Percentiles rank a stretch among this genome's conserved stretches.
These are phyloP conservation scores for Epichloe baconii DNA, from an alignment of 2,329 filamentous ascomycete species.

Conservation along the genomic window DNA sequence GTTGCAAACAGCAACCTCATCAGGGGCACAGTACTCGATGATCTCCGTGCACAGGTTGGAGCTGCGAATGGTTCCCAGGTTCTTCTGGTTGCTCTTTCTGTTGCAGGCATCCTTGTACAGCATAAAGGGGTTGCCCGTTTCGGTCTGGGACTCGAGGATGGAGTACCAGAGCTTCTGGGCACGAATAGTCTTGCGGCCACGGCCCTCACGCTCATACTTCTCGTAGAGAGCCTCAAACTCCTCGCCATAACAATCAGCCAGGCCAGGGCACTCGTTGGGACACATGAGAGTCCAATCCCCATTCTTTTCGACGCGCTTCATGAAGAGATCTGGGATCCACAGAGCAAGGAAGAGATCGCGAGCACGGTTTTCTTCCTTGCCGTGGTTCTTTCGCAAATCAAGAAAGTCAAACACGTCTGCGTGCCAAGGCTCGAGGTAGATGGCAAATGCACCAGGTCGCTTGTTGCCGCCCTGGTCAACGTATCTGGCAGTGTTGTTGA, in stretches of 20 bases:
- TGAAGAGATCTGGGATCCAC: constrained; percentile 98
- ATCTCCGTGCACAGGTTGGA: constrained; percentile 99
- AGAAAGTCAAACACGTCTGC: constrained; percentile 95
- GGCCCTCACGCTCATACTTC: constrained; percentile 77
- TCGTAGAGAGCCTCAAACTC: constrained; percentile 94
- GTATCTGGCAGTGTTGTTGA: constrained; percentile 98
- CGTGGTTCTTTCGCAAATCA: constrained; percentile 97
- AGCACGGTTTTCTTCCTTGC: constrained; percentile 94
- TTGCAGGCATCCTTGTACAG: constrained; percentile 98
- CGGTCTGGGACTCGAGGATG: constrained; percentile 93
- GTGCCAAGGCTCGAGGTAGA: constrained; percentile 99
- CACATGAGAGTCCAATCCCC: constrained; percentile 97
- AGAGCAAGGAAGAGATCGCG: constrained; percentile 95
- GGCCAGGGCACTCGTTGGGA: constrained; percentile 86
- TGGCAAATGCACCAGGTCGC: constrained; percentile 93
- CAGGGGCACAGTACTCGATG: constrained; percentile 89
- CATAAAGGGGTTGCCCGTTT: constrained; percentile 99
- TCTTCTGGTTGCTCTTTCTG: constrained; percentile 99
- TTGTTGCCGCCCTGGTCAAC: constrained; percentile 99
- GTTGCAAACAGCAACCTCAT: constrained; percentile 98
- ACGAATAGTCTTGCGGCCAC: constrained; percentile 82
- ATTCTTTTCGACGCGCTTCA: constrained; percentile 98
- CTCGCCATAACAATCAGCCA: constrained; percentile 93
- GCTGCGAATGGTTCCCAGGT: constrained; percentile 93
- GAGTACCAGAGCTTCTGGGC: constrained; percentile 99